phyloP scores from a whole-genome alignment of 352 stramenopile species.

The Globisporangium orthogonon region DNA sequence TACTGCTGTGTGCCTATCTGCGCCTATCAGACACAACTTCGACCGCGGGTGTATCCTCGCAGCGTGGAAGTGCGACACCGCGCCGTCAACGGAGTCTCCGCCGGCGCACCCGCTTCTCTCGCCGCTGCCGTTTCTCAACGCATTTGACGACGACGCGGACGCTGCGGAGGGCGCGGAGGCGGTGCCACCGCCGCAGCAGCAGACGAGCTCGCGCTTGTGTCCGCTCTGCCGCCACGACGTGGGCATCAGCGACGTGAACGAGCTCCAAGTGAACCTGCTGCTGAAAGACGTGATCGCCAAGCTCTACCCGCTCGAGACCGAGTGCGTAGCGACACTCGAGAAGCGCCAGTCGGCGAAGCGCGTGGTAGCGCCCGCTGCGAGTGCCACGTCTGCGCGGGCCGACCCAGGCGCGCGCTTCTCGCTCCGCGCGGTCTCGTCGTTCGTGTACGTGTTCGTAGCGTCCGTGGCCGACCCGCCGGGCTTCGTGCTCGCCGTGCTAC shows the following conservation, averaged over 20 bases:
- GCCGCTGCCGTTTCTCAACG: background rate
- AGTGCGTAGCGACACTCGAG: slow-evolving; percentile 24
- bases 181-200: background rate
- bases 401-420: slow-evolving; percentile 13
- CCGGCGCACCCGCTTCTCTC: background rate
- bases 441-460: slow-evolving; percentile 63
- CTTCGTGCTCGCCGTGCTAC: slow-evolving; percentile 65
- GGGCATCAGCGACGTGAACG: slow-evolving; percentile 14
- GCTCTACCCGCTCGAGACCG: slow-evolving; percentile 49
- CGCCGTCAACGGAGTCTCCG: background rate
- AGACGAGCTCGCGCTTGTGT: slow-evolving; percentile 31
- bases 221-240: slow-evolving; percentile 54
- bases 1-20: too few species aligned
- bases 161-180: background rate
- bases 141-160: background rate
- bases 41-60: slow-evolving; percentile 70
- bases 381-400: background rate
- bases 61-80: slow-evolving; percentile 39
- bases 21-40: slow-evolving; percentile 62
- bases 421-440: slow-evolving; percentile 58
- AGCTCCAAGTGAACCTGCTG: slow-evolving; percentile 61
- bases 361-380: background rate
- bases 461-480: slow-evolving; percentile 64
- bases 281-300: slow-evolving; percentile 50
- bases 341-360: slow-evolving; percentile 31